A percentile compares a stretch with the other conserved stretches of the same genome.
Conservation (phyloP, 441 rosid species). For the Macaranga tanarius region DNA sequence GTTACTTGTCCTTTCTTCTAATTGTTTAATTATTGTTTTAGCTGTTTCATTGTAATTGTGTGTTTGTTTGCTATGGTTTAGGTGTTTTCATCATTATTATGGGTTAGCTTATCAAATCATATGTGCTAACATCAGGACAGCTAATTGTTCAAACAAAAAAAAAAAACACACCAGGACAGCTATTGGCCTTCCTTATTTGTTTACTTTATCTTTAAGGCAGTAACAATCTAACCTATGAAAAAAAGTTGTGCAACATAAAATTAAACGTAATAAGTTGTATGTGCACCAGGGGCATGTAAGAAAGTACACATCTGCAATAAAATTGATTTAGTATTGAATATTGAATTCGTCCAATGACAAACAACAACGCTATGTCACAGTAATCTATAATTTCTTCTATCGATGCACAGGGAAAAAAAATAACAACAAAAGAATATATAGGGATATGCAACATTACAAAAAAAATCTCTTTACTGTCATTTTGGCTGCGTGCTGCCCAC, state of each 20-base stretch:
- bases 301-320: not conserved
- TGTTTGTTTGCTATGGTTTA: no score
- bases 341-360: conserved; percentile 11
- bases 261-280: not conserved
- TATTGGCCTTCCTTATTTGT: no score
- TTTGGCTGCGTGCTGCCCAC: not conserved
- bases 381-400: conserved; percentile 27
- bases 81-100: no score
- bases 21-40: no score
- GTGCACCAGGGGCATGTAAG: not conserved
- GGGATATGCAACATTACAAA: conserved; percentile 21
- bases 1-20: no score
- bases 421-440: conserved; percentile 11
- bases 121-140: no score
- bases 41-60: no score
- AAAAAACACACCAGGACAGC: no score
- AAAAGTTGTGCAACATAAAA: not conserved
- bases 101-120: no score
- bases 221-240: not conserved
- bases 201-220: no score
- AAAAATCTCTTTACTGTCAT: conserved; percentile 11
- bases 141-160: no score
- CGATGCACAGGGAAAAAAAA: not conserved
- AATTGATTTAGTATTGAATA: conserved; percentile 25
- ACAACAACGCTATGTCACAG: conserved; percentile 30